Base-by-base conservation (phyloP, 1,139 yeast species). In the Lodderomyces metapsilosis region DNA sequence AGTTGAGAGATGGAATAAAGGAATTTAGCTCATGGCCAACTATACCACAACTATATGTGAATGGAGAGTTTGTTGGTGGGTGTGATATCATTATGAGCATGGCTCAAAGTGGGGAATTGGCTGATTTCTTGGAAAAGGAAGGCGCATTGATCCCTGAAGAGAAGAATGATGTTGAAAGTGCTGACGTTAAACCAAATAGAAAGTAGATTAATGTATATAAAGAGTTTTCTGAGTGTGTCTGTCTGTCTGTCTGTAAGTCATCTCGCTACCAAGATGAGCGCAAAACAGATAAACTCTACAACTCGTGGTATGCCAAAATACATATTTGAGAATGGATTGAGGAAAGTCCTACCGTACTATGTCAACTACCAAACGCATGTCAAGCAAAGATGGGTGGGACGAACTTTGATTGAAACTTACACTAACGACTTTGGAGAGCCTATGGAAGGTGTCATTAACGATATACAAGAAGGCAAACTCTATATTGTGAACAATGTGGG, bases 21-120 rank as follows among this genome's bases (percentile, higher is more conserved):
- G 98, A 94, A 61, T 92, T 80, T 67, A 82, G 94, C 52, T 84
- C 87, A 50, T 94, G 98, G 98, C 96, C 96, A 44, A 88, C 96
- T 9, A 85, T 88, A 45, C 92, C 92, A 13, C 88, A 83, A 54
- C 67, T 83, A 41, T 83, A 81, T 51, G 84, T 82, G 7, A 65
- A 82, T 55, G 79, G 80, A 47, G 98, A 94, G 58, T 94, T 94
- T 61, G 76, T 94, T 42, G 99, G 99, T 39, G 99, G 99, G 2
- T 94, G 97, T 66, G 99, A 94, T 64, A 91, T 94, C 50, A 74
- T 94, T 42, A 88, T 86, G 58, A 81, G 87, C 45, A 91, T 92
- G 98, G 88, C 95, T 37, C 88, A 87, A 56, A 59, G 66, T 41
- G 98, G 98, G n/a, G 97, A 92, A 57, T 76, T 92, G 47, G 82